Conservation (phyloP, 495 filamentous ascomycete genomes). For the Usnea hakonensis region DNA sequence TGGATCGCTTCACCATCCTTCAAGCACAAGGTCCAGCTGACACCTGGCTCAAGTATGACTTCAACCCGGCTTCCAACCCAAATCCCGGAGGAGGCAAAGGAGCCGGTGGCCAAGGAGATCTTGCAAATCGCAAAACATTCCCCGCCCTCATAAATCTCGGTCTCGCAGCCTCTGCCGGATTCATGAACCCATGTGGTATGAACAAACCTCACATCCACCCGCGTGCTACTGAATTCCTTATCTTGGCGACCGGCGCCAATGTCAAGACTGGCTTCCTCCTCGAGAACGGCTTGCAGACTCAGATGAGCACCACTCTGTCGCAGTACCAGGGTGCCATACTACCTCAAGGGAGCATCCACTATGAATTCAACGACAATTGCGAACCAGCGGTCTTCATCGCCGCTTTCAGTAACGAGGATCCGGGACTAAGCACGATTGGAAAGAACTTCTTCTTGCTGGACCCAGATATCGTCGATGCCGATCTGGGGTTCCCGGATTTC, state of each 20-base stretch:
- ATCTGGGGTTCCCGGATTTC: constrained; percentile 4
- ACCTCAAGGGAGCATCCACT: constrained; percentile 40
- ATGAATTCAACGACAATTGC: constrained; percentile 42
- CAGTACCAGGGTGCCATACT: constrained; percentile 36
- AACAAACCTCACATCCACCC: constrained; percentile 45
- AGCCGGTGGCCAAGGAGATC: constrained; percentile 25
- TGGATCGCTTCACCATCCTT: constrained; percentile 29
- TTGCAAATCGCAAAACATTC: constrained; percentile 35
- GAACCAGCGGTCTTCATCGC: constrained; percentile 35
- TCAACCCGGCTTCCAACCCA: constrained; percentile 28
- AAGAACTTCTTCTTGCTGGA: constrained; percentile 9
- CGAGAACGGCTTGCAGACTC: constrained; percentile 27
- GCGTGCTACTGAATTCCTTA: constrained; percentile 40
- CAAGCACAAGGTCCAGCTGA: constrained; percentile 14
- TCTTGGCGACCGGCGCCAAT: constrained; percentile 30
- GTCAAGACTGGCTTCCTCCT: constrained; percentile 33
- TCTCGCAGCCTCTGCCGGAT: constrained; percentile 33
- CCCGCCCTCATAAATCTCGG: constrained; percentile 38
- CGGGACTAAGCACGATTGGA: constrained; percentile 28
- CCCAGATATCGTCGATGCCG: constrained; percentile 9
- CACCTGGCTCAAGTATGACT: constrained; percentile 21
- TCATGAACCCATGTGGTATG: constrained; percentile 37
- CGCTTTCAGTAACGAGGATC: constrained; percentile 37
- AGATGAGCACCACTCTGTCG: constrained; percentile 28
- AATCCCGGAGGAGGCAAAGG: constrained; percentile 19